Percentiles rank a stretch among this genome's conserved stretches.
Conservation (phyloP, 129 eudicot species). For the Lactuca saligna region DNA sequence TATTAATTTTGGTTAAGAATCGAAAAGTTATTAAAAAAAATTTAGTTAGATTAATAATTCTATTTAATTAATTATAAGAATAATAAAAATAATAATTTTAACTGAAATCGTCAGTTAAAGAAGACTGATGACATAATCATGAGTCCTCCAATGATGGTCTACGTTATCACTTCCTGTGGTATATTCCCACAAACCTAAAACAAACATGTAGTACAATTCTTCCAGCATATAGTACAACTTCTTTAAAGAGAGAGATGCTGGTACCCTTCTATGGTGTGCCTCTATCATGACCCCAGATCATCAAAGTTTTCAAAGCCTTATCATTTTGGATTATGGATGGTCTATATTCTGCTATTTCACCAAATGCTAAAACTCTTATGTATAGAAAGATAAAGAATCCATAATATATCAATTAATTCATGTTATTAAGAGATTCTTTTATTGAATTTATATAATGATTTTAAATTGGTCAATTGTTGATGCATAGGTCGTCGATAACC, state of each 20-base stretch:
- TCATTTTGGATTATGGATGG: neutral
- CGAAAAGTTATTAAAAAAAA: too few species aligned
- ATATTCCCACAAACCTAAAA: slow-evolving; percentile 5
- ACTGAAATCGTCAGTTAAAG: too few species aligned
- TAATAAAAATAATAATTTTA: too few species aligned
- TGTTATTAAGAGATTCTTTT: too few species aligned
- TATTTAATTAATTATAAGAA: too few species aligned
- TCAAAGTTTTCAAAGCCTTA: slow-evolving; percentile 6
- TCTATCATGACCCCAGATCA: slow-evolving; percentile 1
- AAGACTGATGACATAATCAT: slow-evolving; percentile 7
- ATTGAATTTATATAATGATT: too few species aligned
- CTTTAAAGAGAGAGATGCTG: neutral
- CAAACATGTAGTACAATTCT: neutral
- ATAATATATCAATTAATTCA: too few species aligned
- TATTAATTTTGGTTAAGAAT: too few species aligned
- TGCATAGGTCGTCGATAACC: slow-evolving; percentile 6
- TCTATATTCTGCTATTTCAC: neutral
- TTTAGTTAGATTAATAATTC: too few species aligned
- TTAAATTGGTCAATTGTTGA: slow-evolving; percentile 4
- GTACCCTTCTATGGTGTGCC: slow-evolving; percentile 5
- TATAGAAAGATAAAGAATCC: too few species aligned
- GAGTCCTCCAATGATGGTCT: slow-evolving; percentile 16
- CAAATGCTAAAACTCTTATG: neutral
- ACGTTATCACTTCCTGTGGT: slow-evolving; percentile 9
- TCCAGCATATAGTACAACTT: neutral